Evolutionary conservation across 2,329 filamentous ascomycete genomes (phyloP).

Genomic region (Aspergillus piperis): DNA sequence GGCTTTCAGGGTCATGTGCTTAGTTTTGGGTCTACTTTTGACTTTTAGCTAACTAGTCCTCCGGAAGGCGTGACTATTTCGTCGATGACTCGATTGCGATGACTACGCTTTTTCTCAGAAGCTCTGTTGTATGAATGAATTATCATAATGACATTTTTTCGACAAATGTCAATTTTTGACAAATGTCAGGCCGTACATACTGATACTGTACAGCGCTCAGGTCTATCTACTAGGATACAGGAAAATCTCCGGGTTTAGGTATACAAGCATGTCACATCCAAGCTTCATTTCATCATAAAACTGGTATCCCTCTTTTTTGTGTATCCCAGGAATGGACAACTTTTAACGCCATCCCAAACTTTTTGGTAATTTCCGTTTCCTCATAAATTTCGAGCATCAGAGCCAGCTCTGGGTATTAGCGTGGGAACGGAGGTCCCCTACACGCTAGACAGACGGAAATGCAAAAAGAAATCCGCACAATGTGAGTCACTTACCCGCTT

Average conservation of each 20-base stretch:
- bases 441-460: conserved; percentile 12
- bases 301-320: conserved; percentile 4
- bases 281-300: conserved; percentile 11
- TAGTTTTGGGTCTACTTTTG: not conserved
- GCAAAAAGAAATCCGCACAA: not conserved
- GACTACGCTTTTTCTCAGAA: too few relatives aligned
- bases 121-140: not conserved
- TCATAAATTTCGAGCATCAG: conserved; percentile 9
- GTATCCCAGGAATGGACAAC: not conserved
- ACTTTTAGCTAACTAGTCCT: not conserved
- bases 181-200: not conserved
- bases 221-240: conserved; percentile 6
- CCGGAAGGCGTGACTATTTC: not conserved
- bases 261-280: conserved; percentile 6
- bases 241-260: not conserved
- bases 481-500: not conserved
- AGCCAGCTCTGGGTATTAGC: conserved; percentile 2
- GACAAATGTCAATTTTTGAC: not conserved
- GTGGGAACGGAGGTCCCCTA: conserved; percentile 1
- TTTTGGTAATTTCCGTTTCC: conserved; percentile 2
- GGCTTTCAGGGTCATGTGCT: conserved; percentile 8
- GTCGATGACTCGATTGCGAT: too few relatives aligned
- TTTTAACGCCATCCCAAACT: conserved; percentile 8
- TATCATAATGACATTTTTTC: not conserved
- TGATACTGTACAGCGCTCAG: not conserved